These are phyloP conservation scores for Pogostemon cablin DNA, from an alignment of 257 asterid species.

Conservation along the genomic window DNA sequence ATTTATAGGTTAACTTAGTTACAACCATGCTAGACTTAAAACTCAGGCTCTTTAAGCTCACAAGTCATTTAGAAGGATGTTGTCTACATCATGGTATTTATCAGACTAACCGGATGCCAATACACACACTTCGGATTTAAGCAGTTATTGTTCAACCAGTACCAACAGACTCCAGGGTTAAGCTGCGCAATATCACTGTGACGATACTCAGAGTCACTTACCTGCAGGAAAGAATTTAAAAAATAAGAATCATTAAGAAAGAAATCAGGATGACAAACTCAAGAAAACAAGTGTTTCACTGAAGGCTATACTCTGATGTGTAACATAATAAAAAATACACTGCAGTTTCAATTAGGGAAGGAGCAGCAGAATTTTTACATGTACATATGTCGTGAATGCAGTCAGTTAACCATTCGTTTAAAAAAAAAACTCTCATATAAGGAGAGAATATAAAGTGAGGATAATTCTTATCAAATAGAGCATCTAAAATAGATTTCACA, in stretches of 20 bases:
- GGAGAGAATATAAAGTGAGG: not conserved
- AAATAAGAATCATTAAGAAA: conserved; percentile 17
- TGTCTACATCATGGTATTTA: not conserved
- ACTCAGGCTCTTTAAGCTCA: not conserved
- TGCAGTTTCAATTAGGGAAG: not conserved
- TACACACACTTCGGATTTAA: conserved; percentile 55
- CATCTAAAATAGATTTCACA: not conserved
- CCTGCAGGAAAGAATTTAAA: conserved; percentile 41
- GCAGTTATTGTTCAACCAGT: conserved; percentile 60
- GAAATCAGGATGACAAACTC: conserved; percentile 16
- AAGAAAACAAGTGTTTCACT: conserved; percentile 10
- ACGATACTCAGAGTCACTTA: conserved; percentile 62
- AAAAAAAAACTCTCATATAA: conserved; percentile 15
- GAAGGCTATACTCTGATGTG: not conserved
- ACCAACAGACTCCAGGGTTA: conserved; percentile 64
- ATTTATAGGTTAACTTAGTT: too few relatives aligned
- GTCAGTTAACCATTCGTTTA: not conserved
- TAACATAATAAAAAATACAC: conserved; percentile 14
- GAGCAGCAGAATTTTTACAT: not conserved
- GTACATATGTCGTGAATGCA: not conserved
- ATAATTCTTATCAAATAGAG: not conserved
- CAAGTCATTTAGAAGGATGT: not conserved
- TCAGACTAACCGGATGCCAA: conserved; percentile 62
- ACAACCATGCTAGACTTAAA: not conserved
- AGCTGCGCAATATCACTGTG: conserved; percentile 60